phyloP scores from a whole-genome alignment of 2,329 filamentous ascomycete genomes.

The Claviceps pusilla region DNA sequence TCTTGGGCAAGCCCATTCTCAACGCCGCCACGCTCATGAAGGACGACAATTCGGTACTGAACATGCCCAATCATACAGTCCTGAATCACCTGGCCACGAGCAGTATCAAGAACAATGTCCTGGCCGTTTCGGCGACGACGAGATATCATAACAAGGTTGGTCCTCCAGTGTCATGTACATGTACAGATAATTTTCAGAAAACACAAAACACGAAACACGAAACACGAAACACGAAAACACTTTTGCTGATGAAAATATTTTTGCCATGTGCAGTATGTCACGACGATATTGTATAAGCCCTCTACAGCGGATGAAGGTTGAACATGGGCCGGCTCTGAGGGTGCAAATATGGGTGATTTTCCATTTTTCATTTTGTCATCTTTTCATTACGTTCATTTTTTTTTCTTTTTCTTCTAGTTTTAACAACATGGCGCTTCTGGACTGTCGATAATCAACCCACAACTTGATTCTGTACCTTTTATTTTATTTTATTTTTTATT shows the following conservation, averaged over 20 bases:
- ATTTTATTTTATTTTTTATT: not conserved
- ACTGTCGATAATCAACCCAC: no score
- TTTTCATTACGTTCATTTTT: no score
- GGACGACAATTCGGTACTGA: slow-evolving; percentile 93
- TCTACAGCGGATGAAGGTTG: slow-evolving; percentile 42
- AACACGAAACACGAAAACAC: not conserved
- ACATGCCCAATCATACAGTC: slow-evolving; percentile 93
- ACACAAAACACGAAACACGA: not conserved
- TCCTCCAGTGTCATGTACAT: not conserved
- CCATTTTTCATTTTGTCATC: no score
- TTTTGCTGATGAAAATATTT: not conserved
- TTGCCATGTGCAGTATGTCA: slow-evolving; percentile 59
- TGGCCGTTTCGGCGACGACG: slow-evolving; percentile 94
- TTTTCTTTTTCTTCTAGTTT: not conserved
- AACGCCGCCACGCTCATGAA: slow-evolving; percentile 87
- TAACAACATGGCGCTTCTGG: not conserved
- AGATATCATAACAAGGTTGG: slow-evolving; percentile 85
- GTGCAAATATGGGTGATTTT: not conserved
- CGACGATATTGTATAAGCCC: slow-evolving; percentile 94
- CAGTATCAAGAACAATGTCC: slow-evolving; percentile 90
- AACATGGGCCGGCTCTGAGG: not conserved
- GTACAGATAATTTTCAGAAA: not conserved
- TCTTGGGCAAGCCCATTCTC: slow-evolving; percentile 84
- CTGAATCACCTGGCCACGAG: slow-evolving; percentile 93
- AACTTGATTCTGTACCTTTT: no score